These are phyloP conservation scores for Trichoderma gamsii DNA, from an alignment of 495 filamentous ascomycete species.

Conservation along the genomic window DNA sequence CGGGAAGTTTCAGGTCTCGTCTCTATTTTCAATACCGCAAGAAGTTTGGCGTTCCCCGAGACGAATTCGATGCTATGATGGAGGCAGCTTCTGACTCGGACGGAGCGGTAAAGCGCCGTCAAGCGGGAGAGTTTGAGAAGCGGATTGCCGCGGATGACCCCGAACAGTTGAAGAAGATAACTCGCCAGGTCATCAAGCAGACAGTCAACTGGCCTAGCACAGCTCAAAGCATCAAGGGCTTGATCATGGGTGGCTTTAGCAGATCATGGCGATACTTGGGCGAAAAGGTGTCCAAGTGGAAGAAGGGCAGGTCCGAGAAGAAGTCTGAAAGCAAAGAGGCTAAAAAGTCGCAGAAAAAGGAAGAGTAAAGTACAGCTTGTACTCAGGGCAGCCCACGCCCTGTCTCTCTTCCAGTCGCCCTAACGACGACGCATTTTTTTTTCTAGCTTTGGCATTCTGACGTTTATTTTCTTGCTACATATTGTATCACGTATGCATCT, in stretches of 20 bases:
- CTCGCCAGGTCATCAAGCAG: conserved; percentile 68
- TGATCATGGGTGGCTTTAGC: conserved; percentile 64
- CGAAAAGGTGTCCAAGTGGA: conserved; percentile 77
- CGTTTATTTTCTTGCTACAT: background rate
- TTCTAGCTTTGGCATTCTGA: background rate
- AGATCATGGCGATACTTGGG: conserved; percentile 67
- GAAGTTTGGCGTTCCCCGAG: conserved; percentile 76
- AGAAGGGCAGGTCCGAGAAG: conserved; percentile 32
- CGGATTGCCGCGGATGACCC: conserved; percentile 65
- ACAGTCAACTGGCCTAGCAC: conserved; percentile 90
- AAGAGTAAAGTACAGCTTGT: background rate
- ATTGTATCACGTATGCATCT: background rate
- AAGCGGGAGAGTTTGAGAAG: conserved; percentile 80
- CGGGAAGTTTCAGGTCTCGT: conserved; percentile 78
- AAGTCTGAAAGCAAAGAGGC: background rate
- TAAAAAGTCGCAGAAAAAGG: background rate
- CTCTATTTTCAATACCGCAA: conserved; percentile 91
- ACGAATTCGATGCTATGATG: conserved; percentile 83
- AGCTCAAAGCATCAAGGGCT: conserved; percentile 73
- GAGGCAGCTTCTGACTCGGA: conserved; percentile 65
- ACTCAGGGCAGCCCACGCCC: background rate
- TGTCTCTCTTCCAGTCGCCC: background rate
- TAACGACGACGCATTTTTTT: background rate
- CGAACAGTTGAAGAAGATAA: conserved; percentile 57
- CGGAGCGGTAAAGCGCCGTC: conserved; percentile 58